These are phyloP conservation scores for Triangularia verruculosa DNA, from an alignment of 2,329 filamentous ascomycete genomes.

Conservation along the genomic window DNA sequence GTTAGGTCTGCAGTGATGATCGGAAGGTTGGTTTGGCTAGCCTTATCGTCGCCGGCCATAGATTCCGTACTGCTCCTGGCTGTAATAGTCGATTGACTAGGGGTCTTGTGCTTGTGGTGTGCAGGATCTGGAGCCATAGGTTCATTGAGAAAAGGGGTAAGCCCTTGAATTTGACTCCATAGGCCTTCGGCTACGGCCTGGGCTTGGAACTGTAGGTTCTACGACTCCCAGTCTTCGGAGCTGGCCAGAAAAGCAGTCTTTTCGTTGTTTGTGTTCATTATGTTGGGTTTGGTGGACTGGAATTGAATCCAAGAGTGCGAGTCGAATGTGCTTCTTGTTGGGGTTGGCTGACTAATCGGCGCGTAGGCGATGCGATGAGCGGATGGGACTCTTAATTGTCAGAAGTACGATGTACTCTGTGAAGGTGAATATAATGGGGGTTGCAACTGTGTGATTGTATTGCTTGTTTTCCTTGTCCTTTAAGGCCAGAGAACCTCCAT, in stretches of 20 bases:
- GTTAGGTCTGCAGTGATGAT: background rate
- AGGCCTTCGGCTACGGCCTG: conserved; percentile 9
- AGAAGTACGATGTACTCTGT: conserved; percentile 17
- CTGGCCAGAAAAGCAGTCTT: conserved; percentile 6
- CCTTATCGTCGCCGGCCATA: conserved; percentile 68
- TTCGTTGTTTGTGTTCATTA: conserved; percentile 5
- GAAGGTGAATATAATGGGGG: background rate
- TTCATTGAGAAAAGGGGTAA: conserved; percentile 11
- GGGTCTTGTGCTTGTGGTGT: conserved; percentile 6
- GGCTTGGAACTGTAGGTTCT: conserved; percentile 14
- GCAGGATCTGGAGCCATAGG: conserved; percentile 3
- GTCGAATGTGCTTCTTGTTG: conserved; percentile 2
- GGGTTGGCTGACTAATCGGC: background rate
- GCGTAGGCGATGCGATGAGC: background rate
- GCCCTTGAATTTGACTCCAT: conserved; percentile 5
- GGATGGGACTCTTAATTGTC: conserved; percentile 3
- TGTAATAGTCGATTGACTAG: conserved; percentile 3
- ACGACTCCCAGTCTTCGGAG: conserved; percentile 7
- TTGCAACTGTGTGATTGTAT: background rate
- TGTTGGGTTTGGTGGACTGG: background rate
- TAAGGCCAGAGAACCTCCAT: too few species aligned
- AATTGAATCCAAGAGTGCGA: background rate
- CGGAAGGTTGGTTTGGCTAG: conserved; percentile 60
- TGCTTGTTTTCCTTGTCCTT: background rate
- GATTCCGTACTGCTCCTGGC: conserved; percentile 37